A percentile compares a stretch with the other conserved stretches of the same genome.
Conservation (phyloP, 225 moss, liverwort and hornwort species). For the Antitrichia curtipendula region DNA sequence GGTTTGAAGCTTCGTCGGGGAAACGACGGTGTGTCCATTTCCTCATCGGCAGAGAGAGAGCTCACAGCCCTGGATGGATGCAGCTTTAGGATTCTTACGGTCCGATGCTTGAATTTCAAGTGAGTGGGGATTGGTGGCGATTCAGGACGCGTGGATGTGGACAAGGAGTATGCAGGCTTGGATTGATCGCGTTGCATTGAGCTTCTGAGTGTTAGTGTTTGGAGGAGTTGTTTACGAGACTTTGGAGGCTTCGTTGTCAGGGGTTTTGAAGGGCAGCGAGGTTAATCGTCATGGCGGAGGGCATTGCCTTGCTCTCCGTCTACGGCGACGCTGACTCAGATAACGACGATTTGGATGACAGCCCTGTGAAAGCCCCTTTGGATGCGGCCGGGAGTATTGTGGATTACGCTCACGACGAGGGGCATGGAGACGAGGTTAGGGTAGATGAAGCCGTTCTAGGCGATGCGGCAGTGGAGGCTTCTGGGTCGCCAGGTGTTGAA, state of each 20-base stretch:
- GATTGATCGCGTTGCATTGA: neutral
- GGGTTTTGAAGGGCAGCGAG: neutral
- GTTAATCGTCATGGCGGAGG: constrained; percentile 51
- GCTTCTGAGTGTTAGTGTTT: neutral
- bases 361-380: neutral
- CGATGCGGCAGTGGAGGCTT: neutral
- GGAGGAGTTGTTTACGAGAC: neutral
- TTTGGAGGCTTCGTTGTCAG: neutral
- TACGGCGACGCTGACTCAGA: constrained; percentile 63
- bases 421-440: constrained; percentile 36
- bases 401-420: constrained; percentile 77
- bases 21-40: neutral
- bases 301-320: constrained; percentile 79
- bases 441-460: neutral
- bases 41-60: neutral
- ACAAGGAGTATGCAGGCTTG: neutral
- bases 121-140: neutral
- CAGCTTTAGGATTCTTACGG: neutral
- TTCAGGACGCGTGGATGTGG: neutral
- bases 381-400: constrained; percentile 39
- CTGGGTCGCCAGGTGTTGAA: neutral
- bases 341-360: constrained; percentile 48
- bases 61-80: too few species aligned
- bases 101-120: neutral
- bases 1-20: neutral